phyloP scores from a whole-genome alignment of 176 grass and related monocot genomes.

The Lolium multiflorum region DNA sequence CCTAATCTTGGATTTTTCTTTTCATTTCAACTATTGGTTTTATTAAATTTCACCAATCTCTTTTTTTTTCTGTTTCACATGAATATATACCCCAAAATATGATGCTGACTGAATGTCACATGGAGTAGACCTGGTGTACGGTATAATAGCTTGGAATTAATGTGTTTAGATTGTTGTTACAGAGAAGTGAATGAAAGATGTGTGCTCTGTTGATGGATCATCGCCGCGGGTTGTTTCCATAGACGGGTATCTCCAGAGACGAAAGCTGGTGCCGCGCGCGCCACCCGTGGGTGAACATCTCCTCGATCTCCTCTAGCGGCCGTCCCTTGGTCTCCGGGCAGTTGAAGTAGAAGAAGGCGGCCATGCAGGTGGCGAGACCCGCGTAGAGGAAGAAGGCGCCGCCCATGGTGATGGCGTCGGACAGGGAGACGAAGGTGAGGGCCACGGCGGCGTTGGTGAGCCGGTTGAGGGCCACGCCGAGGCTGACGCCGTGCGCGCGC shows the following conservation, averaged over 20 bases:
- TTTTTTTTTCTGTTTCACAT: too few relatives aligned
- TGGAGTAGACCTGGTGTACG: too few relatives aligned
- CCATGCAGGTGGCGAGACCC: conserved; percentile 27
- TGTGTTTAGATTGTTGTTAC: too few relatives aligned
- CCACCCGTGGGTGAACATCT: conserved; percentile 41
- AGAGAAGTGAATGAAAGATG: too few relatives aligned
- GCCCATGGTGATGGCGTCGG: conserved; percentile 61
- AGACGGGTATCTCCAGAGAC: not conserved
- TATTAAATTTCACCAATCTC: too few relatives aligned
- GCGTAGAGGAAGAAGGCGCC: conserved; percentile 65
- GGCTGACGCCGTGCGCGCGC: conserved; percentile 2
- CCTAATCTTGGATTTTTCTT: too few relatives aligned
- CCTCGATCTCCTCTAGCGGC: conserved; percentile 55
- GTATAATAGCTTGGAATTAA: too few relatives aligned
- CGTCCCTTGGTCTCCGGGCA: conserved; percentile 54
- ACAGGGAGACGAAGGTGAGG: conserved; percentile 60
- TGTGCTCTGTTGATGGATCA: not conserved
- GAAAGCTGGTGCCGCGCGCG: not conserved
- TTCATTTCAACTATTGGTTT: too few relatives aligned
- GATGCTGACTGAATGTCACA: too few relatives aligned
- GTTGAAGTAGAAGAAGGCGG: conserved; percentile 52
- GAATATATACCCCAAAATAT: too few relatives aligned
- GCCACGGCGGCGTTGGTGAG: conserved; percentile 54
- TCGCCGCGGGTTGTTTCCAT: not conserved
- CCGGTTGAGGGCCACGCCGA: conserved; percentile 53